These are phyloP conservation scores for Candida frijolesensis DNA, from an alignment of 1,139 yeast species.

Conservation along the genomic window DNA sequence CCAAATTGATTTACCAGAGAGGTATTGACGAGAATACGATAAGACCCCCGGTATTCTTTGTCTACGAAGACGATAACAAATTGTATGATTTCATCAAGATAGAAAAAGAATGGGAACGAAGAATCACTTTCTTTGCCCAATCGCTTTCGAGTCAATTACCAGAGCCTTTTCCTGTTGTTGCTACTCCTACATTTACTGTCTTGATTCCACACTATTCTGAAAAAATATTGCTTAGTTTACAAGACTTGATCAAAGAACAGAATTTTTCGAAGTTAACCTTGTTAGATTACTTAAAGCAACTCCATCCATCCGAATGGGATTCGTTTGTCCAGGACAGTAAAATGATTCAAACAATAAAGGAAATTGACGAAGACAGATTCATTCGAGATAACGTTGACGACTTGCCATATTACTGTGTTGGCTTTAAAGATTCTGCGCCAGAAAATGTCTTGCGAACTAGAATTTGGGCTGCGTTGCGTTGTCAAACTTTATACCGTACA, in stretches of 20 bases:
- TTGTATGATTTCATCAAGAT: slow-evolving; percentile 44
- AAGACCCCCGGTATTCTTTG: slow-evolving; percentile 68
- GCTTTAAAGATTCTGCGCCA: slow-evolving; percentile 66
- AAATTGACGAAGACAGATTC: slow-evolving; percentile 18
- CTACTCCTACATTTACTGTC: slow-evolving; percentile 85
- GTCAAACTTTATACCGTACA: slow-evolving; percentile 79
- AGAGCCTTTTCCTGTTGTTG: slow-evolving; percentile 67
- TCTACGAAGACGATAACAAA: slow-evolving; percentile 68
- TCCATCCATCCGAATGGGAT: slow-evolving; percentile 76
- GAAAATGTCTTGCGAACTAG: slow-evolving; percentile 68
- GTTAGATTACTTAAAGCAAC: slow-evolving; percentile 70
- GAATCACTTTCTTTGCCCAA: slow-evolving; percentile 87
- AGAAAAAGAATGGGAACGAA: slow-evolving; percentile 76
- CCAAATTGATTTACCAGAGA: slow-evolving; percentile 54
- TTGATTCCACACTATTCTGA: slow-evolving; percentile 85
- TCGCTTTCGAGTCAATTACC: slow-evolving; percentile 78
- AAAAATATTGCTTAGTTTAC: slow-evolving; percentile 63
- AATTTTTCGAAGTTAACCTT: slow-evolving; percentile 62
- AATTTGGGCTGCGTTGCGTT: slow-evolving; percentile 78
- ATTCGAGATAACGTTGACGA: slow-evolving; percentile 50
- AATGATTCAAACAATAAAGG: slow-evolving; percentile 25
- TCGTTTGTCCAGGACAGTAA: slow-evolving; percentile 70
- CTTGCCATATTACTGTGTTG: slow-evolving; percentile 70
- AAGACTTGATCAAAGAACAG: slow-evolving; percentile 68
- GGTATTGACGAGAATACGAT: slow-evolving; percentile 38